Conservation (phyloP, 1,139 yeast genomes). For the Spencermartinsiella ligniputridi region DNA sequence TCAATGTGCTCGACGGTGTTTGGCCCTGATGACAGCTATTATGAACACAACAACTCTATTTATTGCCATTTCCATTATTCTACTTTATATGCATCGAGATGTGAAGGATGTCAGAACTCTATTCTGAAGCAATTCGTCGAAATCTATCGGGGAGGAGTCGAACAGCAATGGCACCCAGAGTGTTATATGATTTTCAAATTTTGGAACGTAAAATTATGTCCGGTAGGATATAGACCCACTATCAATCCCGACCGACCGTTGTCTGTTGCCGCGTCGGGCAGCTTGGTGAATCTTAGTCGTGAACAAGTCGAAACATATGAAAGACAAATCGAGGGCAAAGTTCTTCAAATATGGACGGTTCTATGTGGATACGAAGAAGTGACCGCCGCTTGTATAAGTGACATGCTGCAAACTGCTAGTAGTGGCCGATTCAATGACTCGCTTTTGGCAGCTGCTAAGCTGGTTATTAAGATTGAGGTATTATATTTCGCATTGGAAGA, state of each 20-base stretch:
- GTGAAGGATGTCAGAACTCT: constrained; percentile 91
- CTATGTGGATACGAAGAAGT: constrained; percentile 87
- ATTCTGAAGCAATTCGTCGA: constrained; percentile 94
- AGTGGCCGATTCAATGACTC: constrained; percentile 71
- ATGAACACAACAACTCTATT: constrained; percentile 77
- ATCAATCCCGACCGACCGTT: constrained; percentile 22
- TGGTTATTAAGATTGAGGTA: constrained; percentile 71
- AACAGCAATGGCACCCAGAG: constrained; percentile 98
- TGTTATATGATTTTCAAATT: constrained; percentile 97
- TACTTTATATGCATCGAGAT: constrained; percentile 74
- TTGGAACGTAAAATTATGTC: constrained; percentile 74
- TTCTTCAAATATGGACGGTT: constrained; percentile 82
- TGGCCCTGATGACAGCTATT: constrained; percentile 88
- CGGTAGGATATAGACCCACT: constrained; percentile 23
- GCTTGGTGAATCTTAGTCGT: constrained; percentile 41
- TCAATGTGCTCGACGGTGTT: constrained; percentile 82
- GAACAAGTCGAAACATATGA: constrained; percentile 55
- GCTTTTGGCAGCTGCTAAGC: constrained; percentile 63
- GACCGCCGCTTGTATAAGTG: constrained; percentile 88
- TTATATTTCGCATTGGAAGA: constrained; percentile 73
- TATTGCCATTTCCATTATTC: constrained; percentile 93
- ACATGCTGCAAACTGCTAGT: constrained; percentile 84
- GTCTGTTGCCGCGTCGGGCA: constrained; percentile 17
- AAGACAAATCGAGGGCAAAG: constrained; percentile 55
- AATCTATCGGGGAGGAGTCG: constrained; percentile 84